These are phyloP conservation scores for Tetradesmus obliquus DNA, from an alignment of 139 green algal genomes.

Conservation along the genomic window DNA sequence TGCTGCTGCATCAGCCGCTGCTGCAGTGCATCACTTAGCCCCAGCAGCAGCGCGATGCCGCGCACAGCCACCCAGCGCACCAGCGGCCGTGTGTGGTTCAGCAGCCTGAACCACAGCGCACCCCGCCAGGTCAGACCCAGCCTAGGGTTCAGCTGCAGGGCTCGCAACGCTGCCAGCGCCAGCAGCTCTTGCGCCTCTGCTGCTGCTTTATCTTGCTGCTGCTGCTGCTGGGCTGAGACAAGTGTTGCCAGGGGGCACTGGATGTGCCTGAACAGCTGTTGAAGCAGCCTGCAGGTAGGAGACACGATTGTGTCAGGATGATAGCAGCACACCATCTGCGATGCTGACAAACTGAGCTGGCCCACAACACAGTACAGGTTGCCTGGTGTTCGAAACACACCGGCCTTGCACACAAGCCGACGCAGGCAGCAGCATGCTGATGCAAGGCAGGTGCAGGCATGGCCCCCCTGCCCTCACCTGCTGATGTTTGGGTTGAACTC, in stretches of 20 bases:
- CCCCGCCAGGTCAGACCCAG: conserved; percentile 54
- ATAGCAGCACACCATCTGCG: background rate
- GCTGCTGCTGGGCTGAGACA: conserved; percentile 27
- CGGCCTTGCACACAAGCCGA: too few relatives aligned
- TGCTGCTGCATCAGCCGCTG: conserved; percentile 13
- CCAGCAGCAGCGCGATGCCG: conserved; percentile 56
- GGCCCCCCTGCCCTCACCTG: background rate
- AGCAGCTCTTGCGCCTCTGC: conserved; percentile 47
- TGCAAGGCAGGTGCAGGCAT: background rate
- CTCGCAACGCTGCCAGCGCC: conserved; percentile 58
- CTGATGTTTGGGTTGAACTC: conserved; percentile 41
- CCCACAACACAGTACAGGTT: too few relatives aligned
- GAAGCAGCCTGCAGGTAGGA: conserved; percentile 16
- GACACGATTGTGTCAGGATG: background rate
- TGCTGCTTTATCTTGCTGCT: conserved; percentile 22
- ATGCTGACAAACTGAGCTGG: background rate
- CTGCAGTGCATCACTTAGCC: conserved; percentile 43
- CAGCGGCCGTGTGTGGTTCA: conserved; percentile 57
- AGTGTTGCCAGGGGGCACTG: background rate
- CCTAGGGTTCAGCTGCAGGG: conserved; percentile 63
- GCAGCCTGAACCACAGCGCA: conserved; percentile 55
- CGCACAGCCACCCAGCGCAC: conserved; percentile 68
- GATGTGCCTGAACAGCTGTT: conserved; percentile 7
- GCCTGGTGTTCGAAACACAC: too few relatives aligned
- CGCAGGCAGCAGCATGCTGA: background rate